Evolutionary conservation across 768 basidiomycete genomes (phyloP).

Genomic region (Russula foetens): DNA sequence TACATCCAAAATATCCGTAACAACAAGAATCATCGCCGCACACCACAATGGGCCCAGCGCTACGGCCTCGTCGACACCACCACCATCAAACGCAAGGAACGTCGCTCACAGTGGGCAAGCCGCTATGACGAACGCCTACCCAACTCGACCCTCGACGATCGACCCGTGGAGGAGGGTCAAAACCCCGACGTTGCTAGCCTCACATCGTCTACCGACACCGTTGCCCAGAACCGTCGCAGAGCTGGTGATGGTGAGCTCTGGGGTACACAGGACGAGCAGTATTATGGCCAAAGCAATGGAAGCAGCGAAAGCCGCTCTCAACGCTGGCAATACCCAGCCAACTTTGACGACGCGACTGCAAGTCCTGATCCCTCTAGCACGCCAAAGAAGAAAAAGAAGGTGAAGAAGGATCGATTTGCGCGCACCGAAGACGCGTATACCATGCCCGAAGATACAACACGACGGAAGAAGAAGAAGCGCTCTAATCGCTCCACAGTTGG

Average conservation of each 20-base stretch:
- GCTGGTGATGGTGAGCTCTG: conserved; percentile 53
- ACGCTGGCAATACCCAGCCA: conserved; percentile 82
- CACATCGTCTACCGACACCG: conserved; percentile 25
- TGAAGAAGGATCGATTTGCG: conserved; percentile 84
- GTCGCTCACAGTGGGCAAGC: conserved; percentile 79
- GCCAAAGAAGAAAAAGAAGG: conserved; percentile 58
- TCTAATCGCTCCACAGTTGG: conserved; percentile 39
- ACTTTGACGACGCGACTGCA: conserved; percentile 51
- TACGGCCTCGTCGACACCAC: conserved; percentile 84
- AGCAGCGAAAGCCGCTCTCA: conserved; percentile 27
- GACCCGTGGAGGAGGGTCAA: conserved; percentile 76
- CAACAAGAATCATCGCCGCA: conserved; percentile 85
- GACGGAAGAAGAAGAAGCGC: conserved; percentile 58
- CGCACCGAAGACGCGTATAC: conserved; percentile 79
- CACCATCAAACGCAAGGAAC: conserved; percentile 68
- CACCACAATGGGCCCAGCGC: conserved; percentile 92
- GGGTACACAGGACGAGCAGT: conserved; percentile 69
- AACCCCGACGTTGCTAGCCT: conserved; percentile 28
- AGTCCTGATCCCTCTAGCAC: conserved; percentile 28
- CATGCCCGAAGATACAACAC: conserved; percentile 31
- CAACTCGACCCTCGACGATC: conserved; percentile 59
- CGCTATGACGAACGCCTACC: conserved; percentile 80
- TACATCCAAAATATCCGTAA: conserved; percentile 96
- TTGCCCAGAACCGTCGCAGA: conserved; percentile 25
- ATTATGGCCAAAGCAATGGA: conserved; percentile 45